These are phyloP conservation scores for Ambrosiella cleistominuta DNA, from an alignment of 2,329 filamentous ascomycete species.

Conservation along the genomic window DNA sequence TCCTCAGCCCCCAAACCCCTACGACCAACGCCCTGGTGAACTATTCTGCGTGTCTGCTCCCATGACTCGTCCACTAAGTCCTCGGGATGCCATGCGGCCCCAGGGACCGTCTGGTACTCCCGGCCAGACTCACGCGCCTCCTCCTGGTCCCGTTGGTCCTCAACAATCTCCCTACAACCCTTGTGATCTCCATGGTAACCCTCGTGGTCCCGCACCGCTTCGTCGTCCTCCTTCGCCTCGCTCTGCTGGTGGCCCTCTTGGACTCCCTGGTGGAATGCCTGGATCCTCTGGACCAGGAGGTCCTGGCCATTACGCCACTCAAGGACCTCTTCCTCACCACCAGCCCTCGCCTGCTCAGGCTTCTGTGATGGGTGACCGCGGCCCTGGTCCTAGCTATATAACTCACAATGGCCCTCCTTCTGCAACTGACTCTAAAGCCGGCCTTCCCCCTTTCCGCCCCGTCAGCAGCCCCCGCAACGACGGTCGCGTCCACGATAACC, in stretches of 20 bases:
- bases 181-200: slow-evolving; percentile 9
- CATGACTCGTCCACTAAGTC: slow-evolving; percentile 56
- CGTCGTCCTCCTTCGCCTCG: slow-evolving; percentile 17
- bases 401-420: slow-evolving; percentile 24
- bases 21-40: slow-evolving; percentile 52
- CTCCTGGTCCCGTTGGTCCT: slow-evolving; percentile 7
- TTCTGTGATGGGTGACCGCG: slow-evolving; percentile 26
- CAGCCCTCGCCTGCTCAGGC: slow-evolving; percentile 19
- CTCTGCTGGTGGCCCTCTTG: slow-evolving; percentile 15
- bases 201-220: slow-evolving; percentile 27
- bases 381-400: slow-evolving; percentile 44
- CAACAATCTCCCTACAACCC: slow-evolving; percentile 37
- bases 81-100: slow-evolving; percentile 25
- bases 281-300: slow-evolving; percentile 24
- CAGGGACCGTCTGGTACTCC: slow-evolving; percentile 1
- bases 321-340: slow-evolving; percentile 17
- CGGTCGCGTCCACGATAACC: slow-evolving; percentile 64
- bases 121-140: slow-evolving; percentile 7
- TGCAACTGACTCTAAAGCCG: slow-evolving; percentile 11
- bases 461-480: slow-evolving; percentile 70
- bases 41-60: slow-evolving; percentile 50
- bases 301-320: slow-evolving; percentile 27
- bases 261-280: slow-evolving; percentile 15
- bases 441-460: slow-evolving; percentile 46
- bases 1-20: slow-evolving; percentile 63